Base-by-base conservation (phyloP, 495 filamentous ascomycete species). In the Bryoglossum gracile region DNA sequence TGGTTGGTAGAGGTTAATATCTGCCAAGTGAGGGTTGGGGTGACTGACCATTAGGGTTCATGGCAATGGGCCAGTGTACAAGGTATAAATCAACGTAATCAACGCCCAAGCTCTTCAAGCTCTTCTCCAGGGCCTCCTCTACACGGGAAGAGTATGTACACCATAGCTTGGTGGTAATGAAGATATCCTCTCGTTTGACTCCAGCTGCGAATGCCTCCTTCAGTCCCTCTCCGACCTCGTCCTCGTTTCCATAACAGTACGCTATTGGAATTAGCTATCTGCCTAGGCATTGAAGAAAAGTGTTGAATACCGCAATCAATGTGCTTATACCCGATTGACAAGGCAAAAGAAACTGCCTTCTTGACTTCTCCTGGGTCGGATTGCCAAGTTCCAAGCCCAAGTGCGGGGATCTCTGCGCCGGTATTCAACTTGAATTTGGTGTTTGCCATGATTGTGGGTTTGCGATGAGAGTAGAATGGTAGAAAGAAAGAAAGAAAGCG, bases 81-180 rank as follows among this genome's bases (percentile, higher is more conserved):
- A 94, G 68, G 59, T 83, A 90, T 48, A 94, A 66, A 64, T 94
- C 89, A 6, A 94, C 73, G 65, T 94, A 94, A 46, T 86, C 80
- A 49, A 90, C 62, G 22, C 82, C 81, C 43, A 94, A 63, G 39
- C 73, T 73, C 65, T 80, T 77, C 58, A 95, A 68, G 52, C 80
- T 84, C 65, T 79, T 74, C 50, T 91, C 77, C 14, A 94, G 65
- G 2, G 73, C 80, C 40, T 81, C 67, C 64, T 84, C 79, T 13
- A 82, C 79, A 1, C 81, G 72, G 8, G 71, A 74, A 62, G 82
- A 80, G 65, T 82, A 91, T 16, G 86, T 87, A 56, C 78, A 82
- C 87, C 87, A 92, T 24, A 92, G 67, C 67, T 94, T 94, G 21
- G 78, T 83, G 37, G 85, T 86, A 34, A 94, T 77, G 66, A 91